Percentiles rank a stretch among this genome's conserved stretches.
These are phyloP conservation scores for Cercospora beticola DNA, from an alignment of 2,329 filamentous ascomycete species.

Conservation along the genomic window DNA sequence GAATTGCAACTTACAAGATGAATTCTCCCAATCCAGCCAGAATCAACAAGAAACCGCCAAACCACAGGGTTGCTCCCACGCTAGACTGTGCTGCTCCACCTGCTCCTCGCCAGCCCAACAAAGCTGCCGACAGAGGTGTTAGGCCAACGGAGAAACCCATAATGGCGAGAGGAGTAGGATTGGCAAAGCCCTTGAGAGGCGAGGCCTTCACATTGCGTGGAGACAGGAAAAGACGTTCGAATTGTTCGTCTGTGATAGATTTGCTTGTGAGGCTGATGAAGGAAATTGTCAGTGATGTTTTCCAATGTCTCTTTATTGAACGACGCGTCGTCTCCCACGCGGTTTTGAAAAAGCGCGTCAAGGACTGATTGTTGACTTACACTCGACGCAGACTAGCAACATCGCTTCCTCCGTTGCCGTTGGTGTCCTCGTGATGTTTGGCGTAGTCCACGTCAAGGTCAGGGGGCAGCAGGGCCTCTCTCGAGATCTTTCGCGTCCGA, in stretches of 20 bases:
- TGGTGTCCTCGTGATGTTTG: background rate
- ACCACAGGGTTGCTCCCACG: slow-evolving; percentile 33
- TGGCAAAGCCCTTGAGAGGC: slow-evolving; percentile 26
- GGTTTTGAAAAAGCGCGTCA: background rate
- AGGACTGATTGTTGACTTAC: background rate
- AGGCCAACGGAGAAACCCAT: slow-evolving; percentile 27
- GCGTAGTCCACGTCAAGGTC: background rate
- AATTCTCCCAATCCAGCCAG: slow-evolving; percentile 39
- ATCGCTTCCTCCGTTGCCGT: background rate
- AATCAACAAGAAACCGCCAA: slow-evolving; percentile 40
- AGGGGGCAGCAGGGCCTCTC: background rate
- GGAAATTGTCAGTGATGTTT: background rate
- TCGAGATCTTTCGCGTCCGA: background rate
- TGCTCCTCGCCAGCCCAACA: slow-evolving; percentile 24
- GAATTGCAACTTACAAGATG: slow-evolving; percentile 27
- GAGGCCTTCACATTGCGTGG: slow-evolving; percentile 21
- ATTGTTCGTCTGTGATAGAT: slow-evolving; percentile 29
- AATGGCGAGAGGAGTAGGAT: slow-evolving; percentile 27
- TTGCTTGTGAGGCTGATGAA: slow-evolving; percentile 19
- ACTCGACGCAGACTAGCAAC: background rate
- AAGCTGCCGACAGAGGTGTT: slow-evolving; percentile 22
- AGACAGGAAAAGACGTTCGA: slow-evolving; percentile 29
- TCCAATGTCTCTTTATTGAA: background rate
- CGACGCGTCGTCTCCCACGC: background rate
- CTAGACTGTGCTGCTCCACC: slow-evolving; percentile 15